These are phyloP conservation scores for Epichloe glyceriae DNA, from an alignment of 2,329 filamentous ascomycete species.

Conservation along the genomic window DNA sequence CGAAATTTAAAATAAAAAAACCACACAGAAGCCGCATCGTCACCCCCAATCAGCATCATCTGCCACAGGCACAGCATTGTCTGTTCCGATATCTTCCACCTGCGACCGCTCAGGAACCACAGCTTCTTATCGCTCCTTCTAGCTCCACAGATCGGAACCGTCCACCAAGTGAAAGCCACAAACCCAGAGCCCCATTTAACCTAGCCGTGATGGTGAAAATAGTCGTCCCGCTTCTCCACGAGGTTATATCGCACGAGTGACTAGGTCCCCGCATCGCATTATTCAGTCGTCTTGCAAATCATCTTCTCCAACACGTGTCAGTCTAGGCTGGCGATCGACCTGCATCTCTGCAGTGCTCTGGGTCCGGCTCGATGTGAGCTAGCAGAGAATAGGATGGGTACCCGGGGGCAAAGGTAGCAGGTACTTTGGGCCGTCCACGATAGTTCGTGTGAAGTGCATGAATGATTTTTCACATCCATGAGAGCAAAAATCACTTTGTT, in stretches of 20 bases:
- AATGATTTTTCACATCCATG: not conserved
- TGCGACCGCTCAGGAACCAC: not conserved
- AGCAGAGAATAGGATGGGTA: not conserved
- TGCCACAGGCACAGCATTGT: not conserved
- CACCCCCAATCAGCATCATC: too few relatives aligned
- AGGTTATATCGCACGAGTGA: too few relatives aligned
- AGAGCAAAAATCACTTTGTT: too few relatives aligned
- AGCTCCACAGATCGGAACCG: not conserved
- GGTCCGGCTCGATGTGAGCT: not conserved
- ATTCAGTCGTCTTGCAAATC: not conserved
- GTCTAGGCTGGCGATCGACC: not conserved
- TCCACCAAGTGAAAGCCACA: too few relatives aligned
- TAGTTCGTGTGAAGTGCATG: too few relatives aligned
- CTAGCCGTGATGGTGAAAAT: too few relatives aligned
- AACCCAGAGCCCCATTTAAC: too few relatives aligned
- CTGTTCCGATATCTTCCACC: not conserved
- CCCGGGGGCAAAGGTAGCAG: not conserved
- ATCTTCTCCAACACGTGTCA: not conserved
- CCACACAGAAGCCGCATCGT: too few relatives aligned
- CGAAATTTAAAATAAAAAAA: too few relatives aligned
- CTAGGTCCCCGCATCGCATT: too few relatives aligned
- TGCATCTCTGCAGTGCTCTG: not conserved
- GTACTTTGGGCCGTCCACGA: not conserved
- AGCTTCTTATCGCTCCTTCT: not conserved
- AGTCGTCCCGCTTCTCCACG: too few relatives aligned